These are phyloP conservation scores for Boletus rufocinnamomeus DNA, from an alignment of 768 basidiomycete species.

Conservation along the genomic window DNA sequence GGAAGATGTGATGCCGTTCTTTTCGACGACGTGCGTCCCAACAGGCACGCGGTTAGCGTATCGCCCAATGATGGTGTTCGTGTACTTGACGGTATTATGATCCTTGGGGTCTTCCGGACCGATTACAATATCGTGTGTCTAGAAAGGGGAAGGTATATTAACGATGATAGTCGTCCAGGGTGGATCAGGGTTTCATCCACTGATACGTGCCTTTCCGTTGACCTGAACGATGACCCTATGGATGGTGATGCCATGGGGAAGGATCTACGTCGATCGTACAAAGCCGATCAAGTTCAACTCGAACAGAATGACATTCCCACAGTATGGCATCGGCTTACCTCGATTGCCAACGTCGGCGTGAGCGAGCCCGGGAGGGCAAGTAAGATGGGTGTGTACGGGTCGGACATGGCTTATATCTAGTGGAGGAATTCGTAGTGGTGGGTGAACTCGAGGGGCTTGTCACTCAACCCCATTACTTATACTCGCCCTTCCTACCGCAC, in stretches of 20 bases:
- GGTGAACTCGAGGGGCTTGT: too few relatives aligned
- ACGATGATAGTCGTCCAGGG: not conserved
- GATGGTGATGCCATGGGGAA: slow-evolving; percentile 68
- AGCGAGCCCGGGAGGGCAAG: slow-evolving; percentile 52
- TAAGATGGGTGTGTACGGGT: slow-evolving; percentile 50
- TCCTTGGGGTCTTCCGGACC: slow-evolving; percentile 66
- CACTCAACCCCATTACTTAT: not conserved
- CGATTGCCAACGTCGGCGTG: slow-evolving; percentile 61
- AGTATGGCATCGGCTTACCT: slow-evolving; percentile 42
- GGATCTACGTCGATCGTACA: slow-evolving; percentile 42
- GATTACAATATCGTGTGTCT: slow-evolving; percentile 78
- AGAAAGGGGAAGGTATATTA: not conserved
- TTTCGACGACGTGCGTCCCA: slow-evolving; percentile 52
- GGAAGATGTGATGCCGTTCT: slow-evolving; percentile 51
- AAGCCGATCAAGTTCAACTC: not conserved
- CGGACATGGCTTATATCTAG: slow-evolving; percentile 32
- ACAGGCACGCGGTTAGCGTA: slow-evolving; percentile 74
- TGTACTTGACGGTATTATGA: slow-evolving; percentile 65
- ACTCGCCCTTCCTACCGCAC: not conserved
- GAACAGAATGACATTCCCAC: slow-evolving; percentile 4
- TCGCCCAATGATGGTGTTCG: slow-evolving; percentile 70
- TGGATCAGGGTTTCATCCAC: not conserved
- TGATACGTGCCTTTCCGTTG: slow-evolving; percentile 57
- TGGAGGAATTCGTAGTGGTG: not conserved
- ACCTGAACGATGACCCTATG: slow-evolving; percentile 67